Evolutionary conservation across 306 rosid genomes (phyloP).

Genomic region (Cicer judaicum): DNA sequence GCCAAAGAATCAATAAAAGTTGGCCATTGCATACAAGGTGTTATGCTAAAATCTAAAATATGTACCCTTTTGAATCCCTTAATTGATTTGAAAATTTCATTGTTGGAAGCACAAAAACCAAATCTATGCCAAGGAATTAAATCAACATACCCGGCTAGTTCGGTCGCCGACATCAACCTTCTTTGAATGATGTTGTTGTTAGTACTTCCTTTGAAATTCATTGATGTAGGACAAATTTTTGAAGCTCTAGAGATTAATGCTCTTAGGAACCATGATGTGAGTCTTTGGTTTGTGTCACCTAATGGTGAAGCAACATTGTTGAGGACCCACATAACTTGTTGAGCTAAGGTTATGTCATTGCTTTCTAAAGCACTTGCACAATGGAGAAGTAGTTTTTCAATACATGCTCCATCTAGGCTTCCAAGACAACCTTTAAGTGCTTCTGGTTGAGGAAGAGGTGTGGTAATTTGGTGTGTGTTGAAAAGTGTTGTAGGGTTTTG

Average conservation of each 20-base stretch:
- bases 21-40: conserved; percentile 99
- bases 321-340: conserved; percentile 98
- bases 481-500: conserved; percentile 63
- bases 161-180: conserved; percentile 80
- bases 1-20: conserved; percentile 83
- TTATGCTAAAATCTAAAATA: conserved; percentile 82
- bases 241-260: conserved; percentile 88
- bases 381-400: conserved; percentile 86
- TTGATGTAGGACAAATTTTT: conserved; percentile 63
- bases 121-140: conserved; percentile 96
- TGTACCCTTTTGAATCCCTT: conserved; percentile 70
- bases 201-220: conserved; percentile 56
- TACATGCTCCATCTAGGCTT: conserved; percentile 85
- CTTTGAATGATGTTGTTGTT: conserved; percentile 49
- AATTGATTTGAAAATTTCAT: conserved; percentile 72
- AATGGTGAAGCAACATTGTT: conserved; percentile 83
- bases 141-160: conserved; percentile 93
- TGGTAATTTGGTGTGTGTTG: conserved; percentile 47
- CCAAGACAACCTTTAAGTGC: conserved; percentile 83
- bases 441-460: conserved; percentile 54
- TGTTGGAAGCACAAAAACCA: conserved; percentile 84
- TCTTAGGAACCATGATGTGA: conserved; percentile 86
- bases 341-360: conserved; percentile 86
- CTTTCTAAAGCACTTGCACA: conserved; percentile 90
- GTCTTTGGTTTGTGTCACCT: conserved; percentile 94